Evolutionary conservation across 1,139 yeast species (phyloP), one percentile per base, ranked within the genome.

Genomic region (Wickerhamomyces sp.): DNA sequence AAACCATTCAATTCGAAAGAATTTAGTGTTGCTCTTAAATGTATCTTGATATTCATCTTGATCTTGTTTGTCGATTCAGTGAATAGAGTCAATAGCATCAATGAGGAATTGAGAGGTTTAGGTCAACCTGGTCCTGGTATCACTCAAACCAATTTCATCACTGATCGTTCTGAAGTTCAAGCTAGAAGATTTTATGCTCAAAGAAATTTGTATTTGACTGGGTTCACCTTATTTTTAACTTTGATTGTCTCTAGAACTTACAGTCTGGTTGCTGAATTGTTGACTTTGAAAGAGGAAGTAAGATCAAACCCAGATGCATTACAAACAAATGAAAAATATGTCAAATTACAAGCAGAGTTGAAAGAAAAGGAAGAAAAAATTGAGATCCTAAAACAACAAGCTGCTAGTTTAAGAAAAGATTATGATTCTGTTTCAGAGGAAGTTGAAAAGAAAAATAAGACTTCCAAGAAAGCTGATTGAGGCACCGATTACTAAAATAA

Each of bases 181-280:
- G 91, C 97, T 26, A 80, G 97, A 66, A 78, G 91, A 62, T 94
- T 94, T 67, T 90, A 91, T 62, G 89, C 97, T 23, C 99, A 94
- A 71, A 81, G 99, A 70, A 94, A 94, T 72, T 83, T 91, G 86
- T 94, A 94, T 61, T 76, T 94, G 49, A 89, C 97, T 59, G 99
- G 99, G 2, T 90, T 91, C 68, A 90, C 98, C 4, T 75, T 94
- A 65, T 94, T 94, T 65, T 73, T 93, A 62, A 87, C 96, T 2
- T 74, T 90, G 60, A 84, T 90, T 48, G 79, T 91, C 57, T 82
- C 84, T 59, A 79, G 97, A 68, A 90, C 96, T n/a, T 89, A 86
- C 63, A 72, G 80, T 6, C 73, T 91, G 62, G 96, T 89, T 33
- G 81, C 81, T 45, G 95, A 87, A 59, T 74, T 89, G 66, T 69